A percentile compares a stretch with the other conserved stretches of the same genome.
phyloP scores from a whole-genome alignment of 1,284 basidiomycete species.

The Malassezia brasiliensis region DNA sequence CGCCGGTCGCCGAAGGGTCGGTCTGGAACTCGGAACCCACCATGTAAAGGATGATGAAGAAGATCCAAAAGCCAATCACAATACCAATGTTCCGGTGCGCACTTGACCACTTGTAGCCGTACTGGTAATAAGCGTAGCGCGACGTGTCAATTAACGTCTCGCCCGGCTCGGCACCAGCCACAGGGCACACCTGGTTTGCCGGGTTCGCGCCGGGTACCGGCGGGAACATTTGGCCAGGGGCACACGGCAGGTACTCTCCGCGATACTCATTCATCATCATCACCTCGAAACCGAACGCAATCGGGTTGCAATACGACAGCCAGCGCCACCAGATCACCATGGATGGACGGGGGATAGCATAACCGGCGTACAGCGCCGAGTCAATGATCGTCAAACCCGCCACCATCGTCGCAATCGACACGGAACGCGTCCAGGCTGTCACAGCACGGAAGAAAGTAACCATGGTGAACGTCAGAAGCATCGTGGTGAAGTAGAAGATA shows the following conservation, averaged over 20 bases:
- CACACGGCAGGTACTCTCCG: conserved; percentile 23
- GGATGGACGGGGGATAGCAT: conserved; percentile 33
- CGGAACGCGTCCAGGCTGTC: conserved; percentile 21
- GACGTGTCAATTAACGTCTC: conserved; percentile 19
- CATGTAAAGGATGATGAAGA: conserved; percentile 25
- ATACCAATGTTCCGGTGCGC: conserved; percentile 32
- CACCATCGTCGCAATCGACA: conserved; percentile 29
- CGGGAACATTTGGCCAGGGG: conserved; percentile 19
- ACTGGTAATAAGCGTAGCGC: conserved; percentile 21
- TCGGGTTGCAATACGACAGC: conserved; percentile 39
- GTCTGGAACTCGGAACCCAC: conserved; percentile 30
- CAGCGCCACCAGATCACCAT: conserved; percentile 42
- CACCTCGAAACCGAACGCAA: conserved; percentile 35
- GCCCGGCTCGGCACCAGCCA: conserved; percentile 26
- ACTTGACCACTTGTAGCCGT: conserved; percentile 24
- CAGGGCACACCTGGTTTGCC: conserved; percentile 31
- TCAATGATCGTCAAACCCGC: conserved; percentile 32
- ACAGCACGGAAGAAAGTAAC: conserved; percentile 37
- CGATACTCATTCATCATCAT: conserved; percentile 39
- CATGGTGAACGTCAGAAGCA: conserved; percentile 30
- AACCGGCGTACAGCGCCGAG: conserved; percentile 32
- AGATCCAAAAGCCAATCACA: conserved; percentile 30
- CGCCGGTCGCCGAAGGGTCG: conserved; percentile 30
- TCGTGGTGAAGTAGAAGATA: conserved; percentile 23
- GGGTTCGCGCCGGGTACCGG: conserved; percentile 16